Base-by-base conservation (phyloP, 78 protist species). In the Ministeria vibrans region DNA sequence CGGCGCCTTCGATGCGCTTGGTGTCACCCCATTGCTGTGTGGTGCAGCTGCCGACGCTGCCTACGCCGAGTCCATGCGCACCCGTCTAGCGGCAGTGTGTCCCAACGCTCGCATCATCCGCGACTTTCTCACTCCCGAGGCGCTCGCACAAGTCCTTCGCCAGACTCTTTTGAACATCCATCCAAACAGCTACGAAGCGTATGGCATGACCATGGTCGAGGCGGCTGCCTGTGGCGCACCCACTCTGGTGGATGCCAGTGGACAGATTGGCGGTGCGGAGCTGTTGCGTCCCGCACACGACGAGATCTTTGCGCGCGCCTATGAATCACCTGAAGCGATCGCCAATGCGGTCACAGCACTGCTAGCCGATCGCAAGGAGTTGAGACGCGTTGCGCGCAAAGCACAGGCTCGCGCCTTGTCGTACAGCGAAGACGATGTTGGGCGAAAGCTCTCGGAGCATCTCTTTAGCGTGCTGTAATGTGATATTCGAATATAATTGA, bases 161-260 rank as follows among this genome's bases (percentile, higher is more conserved):
- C 28, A 27, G 5, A 15, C 68, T 15, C n/a, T n/a, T 11, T 45
- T 82, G 42, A 64, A 75, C 74, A 41, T 82, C 34, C 86, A 82
- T 61, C 76, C 86, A 30, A 3, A 46, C 39, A 3, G 4, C 6
- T 53, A 82, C 45, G 86, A 82, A 5, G 70, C 86, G 27, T 82
- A 64, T 43, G 86, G 86, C 73, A 49, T 82, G 68, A 64, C 70
- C 23, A 13, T 75, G 34, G 72, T 64, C 34, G 86, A 82, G 77
- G 75, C 86, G n/a, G 86, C 86, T 4, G 86, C 81, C 20, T 28
- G 39, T 25, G 81, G 82, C 22, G 45, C 64, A 25, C 77, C 81
- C 5, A 18, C 71, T 20, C 39, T 82, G 38, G 11, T 73, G 39
- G 32, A 73, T 63, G 64, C 9, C 22, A n/a, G 27, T 59, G 64